Conservation (phyloP, 2,329 filamentous ascomycete species). For the Apiospora saccharicola region DNA sequence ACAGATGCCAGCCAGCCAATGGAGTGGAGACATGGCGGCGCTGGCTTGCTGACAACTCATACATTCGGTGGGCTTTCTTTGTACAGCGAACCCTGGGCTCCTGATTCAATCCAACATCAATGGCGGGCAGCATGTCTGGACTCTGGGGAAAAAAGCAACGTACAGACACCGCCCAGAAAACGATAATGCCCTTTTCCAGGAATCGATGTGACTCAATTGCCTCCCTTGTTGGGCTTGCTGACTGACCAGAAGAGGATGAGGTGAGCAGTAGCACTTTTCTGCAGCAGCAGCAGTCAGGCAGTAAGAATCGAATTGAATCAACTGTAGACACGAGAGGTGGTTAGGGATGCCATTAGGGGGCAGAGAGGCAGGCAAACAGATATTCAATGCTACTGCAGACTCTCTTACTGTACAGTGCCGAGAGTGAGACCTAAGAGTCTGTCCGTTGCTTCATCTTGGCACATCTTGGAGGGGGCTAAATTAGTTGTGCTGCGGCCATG, state of each 20-base stretch:
- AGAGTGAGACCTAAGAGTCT: not conserved
- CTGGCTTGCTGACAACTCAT: constrained; percentile 16
- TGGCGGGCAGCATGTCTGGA: not conserved
- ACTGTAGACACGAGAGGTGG: not conserved
- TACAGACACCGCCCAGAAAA: not conserved
- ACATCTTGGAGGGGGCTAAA: constrained; percentile 5
- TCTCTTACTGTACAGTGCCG: constrained; percentile 9
- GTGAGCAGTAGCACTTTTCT: not conserved
- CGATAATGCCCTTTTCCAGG: not conserved
- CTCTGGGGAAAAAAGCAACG: not conserved
- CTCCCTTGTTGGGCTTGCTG: not conserved
- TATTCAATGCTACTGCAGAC: too few relatives aligned
- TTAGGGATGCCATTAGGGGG: constrained; percentile 1
- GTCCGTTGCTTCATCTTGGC: constrained; percentile 18
- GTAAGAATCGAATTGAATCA: not conserved
- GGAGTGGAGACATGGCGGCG: not conserved
- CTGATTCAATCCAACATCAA: constrained; percentile 10
- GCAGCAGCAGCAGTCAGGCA: not conserved
- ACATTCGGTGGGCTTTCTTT: not conserved
- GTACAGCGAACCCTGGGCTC: not conserved
- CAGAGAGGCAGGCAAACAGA: not conserved
- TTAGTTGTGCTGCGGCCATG: constrained; percentile 10
- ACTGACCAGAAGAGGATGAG: not conserved
- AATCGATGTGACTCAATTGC: not conserved
- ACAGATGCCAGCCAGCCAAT: not conserved